A percentile compares a stretch with the other conserved stretches of the same genome.
These are phyloP conservation scores for Elaeis oleifera DNA, from an alignment of 202 grass and related monocot genomes.

Conservation along the genomic window DNA sequence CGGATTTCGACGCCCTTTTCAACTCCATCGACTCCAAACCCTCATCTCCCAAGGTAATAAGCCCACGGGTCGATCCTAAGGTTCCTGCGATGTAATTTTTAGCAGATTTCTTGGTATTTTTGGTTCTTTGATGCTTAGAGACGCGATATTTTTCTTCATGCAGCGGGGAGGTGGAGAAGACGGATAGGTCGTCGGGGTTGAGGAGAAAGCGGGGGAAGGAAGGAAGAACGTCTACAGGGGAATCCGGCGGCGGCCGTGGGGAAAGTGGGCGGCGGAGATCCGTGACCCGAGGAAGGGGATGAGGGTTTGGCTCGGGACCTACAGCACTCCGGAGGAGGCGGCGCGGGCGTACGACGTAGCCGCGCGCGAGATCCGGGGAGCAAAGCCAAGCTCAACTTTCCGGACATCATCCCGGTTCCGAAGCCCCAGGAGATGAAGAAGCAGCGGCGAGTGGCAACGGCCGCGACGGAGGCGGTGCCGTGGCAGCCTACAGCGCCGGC, in stretches of 20 bases:
- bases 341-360: conserved; percentile 58
- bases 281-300: conserved; percentile 57
- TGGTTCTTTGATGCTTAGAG: background rate
- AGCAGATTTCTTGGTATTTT: background rate
- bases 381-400: conserved; percentile 75
- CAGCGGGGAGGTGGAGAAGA: background rate
- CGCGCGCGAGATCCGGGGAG: conserved; percentile 45
- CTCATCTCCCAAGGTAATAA: no score
- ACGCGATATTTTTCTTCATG: no score
- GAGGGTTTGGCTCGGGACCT: conserved; percentile 61
- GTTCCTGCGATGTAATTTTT: no score
- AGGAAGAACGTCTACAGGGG: conserved; percentile 62
- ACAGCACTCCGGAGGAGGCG: conserved; percentile 49
- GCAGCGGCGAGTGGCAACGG: background rate
- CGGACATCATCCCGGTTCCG: conserved; percentile 4
- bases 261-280: conserved; percentile 72
- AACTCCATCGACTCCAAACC: background rate
- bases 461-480: no score
- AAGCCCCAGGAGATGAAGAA: background rate
- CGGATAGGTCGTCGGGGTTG: conserved; percentile 14
- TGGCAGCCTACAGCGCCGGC: no score
- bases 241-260: conserved; percentile 51
- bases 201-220: no score
- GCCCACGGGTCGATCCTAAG: no score
- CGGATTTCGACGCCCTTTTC: background rate